Percentiles rank a stretch among this genome's conserved stretches.
These are phyloP conservation scores for Globisporangium carolinianum DNA, from an alignment of 352 stramenopile genomes.

Conservation along the genomic window DNA sequence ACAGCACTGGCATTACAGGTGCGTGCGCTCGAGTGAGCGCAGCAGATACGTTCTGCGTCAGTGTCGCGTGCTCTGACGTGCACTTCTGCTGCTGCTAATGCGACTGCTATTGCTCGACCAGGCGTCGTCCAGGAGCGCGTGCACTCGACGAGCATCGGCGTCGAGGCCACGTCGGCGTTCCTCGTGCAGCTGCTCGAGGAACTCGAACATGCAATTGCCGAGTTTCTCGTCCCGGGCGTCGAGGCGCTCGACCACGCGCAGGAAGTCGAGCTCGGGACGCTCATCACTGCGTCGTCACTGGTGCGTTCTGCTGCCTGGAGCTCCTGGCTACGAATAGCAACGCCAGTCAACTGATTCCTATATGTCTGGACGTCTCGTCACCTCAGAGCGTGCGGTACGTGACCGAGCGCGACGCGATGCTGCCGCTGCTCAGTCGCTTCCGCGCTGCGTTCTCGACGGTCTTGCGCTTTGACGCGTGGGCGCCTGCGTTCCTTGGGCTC, in stretches of 20 bases:
- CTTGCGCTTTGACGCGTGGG: slow-evolving; percentile 45
- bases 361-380: no score
- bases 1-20: slow-evolving; percentile 25
- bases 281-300: slow-evolving; percentile 58
- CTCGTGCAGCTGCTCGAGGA: slow-evolving; percentile 59
- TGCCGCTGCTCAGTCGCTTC: slow-evolving; percentile 44
- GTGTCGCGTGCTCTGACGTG: neutral
- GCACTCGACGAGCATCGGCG: slow-evolving; percentile 55
- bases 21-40: neutral
- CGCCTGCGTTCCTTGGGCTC: slow-evolving; percentile 29
- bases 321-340: no score
- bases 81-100: neutral
- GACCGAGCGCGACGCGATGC: slow-evolving; percentile 61
- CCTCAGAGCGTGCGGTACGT: slow-evolving; percentile 63
- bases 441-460: slow-evolving; percentile 39
- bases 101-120: slow-evolving; percentile 8
- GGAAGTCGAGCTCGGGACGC: slow-evolving; percentile 61
- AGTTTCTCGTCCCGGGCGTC: slow-evolving; percentile 22
- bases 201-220: slow-evolving; percentile 39
- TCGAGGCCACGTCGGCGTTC: slow-evolving; percentile 54
- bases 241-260: slow-evolving; percentile 28
- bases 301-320: slow-evolving; percentile 12
- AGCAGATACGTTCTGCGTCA: no score
- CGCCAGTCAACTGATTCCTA: no score
- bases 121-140: slow-evolving; percentile 70